phyloP scores from a whole-genome alignment of 2,329 filamentous ascomycete species.

The Scytalidium lignicola region DNA sequence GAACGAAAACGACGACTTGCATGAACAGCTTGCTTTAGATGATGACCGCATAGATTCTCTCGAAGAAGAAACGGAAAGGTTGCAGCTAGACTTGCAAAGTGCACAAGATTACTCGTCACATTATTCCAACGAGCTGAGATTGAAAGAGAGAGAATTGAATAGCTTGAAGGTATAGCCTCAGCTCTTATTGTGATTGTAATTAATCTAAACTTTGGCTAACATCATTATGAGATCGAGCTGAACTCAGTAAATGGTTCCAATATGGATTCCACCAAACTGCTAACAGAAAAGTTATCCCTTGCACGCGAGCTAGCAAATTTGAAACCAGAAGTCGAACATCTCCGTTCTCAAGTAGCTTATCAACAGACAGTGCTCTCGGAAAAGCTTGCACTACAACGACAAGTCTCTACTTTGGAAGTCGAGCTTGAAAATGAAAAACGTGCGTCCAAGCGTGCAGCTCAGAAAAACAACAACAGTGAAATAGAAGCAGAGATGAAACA shows the following conservation, averaged over 20 bases:
- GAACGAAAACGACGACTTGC: slow-evolving; percentile 67
- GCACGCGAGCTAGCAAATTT: slow-evolving; percentile 53
- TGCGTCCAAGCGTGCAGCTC: slow-evolving; percentile 52
- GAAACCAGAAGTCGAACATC: slow-evolving; percentile 57
- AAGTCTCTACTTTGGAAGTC: slow-evolving; percentile 70
- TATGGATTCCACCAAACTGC: slow-evolving; percentile 63
- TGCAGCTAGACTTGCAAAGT: slow-evolving; percentile 42
- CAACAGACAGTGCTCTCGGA: slow-evolving; percentile 70
- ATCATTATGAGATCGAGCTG: slow-evolving; percentile 57
- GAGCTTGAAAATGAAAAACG: slow-evolving; percentile 79
- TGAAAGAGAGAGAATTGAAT: slow-evolving; percentile 48
- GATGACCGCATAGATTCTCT: slow-evolving; percentile 55
- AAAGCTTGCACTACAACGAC: slow-evolving; percentile 74
- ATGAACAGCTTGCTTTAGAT: slow-evolving; percentile 54
- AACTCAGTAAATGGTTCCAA: slow-evolving; percentile 61
- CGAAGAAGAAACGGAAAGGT: slow-evolving; percentile 42
- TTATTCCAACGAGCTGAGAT: slow-evolving; percentile 37
- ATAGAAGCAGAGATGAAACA: slow-evolving; percentile 36
- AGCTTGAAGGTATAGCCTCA: slow-evolving; percentile 44
- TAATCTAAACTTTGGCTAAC: not conserved
- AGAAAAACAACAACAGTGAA: slow-evolving; percentile 35
- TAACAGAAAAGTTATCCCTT: slow-evolving; percentile 60
- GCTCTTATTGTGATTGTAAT: not conserved
- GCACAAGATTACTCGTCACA: slow-evolving; percentile 33
- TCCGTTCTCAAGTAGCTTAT: slow-evolving; percentile 50